A percentile compares a stretch with the other conserved stretches of the same genome.
Evolutionary conservation across 805 yeast species (phyloP).

Genomic region (Ogataea wickerhamii): DNA sequence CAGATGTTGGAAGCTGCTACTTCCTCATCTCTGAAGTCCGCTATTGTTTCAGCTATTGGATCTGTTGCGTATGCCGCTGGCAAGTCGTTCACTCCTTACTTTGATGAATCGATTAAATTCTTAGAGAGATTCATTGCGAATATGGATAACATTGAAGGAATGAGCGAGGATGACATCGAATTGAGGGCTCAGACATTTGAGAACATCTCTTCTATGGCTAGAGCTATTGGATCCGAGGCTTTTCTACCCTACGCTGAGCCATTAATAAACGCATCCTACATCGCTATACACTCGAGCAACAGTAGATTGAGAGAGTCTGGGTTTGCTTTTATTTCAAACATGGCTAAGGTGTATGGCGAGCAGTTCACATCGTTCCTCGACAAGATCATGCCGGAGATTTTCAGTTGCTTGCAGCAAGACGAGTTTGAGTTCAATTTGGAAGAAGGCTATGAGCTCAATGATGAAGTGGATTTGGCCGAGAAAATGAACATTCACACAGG

Average conservation of each 20-base stretch:
- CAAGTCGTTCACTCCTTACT: constrained; percentile 80
- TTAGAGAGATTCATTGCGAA: constrained; percentile 79
- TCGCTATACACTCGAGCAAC: constrained; percentile 70
- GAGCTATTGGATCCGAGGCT: constrained; percentile 91
- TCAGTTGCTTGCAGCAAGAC: constrained; percentile 78
- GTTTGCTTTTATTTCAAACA: constrained; percentile 84
- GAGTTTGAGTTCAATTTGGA: constrained; percentile 70
- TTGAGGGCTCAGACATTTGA: constrained; percentile 90
- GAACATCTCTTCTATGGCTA: constrained; percentile 89
- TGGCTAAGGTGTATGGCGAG: constrained; percentile 92
- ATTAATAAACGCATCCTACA: constrained; percentile 81
- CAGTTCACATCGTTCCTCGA: constrained; percentile 85
- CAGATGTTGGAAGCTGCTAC: constrained; percentile 75
- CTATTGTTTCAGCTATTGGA: constrained; percentile 92
- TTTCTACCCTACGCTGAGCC: constrained; percentile 86
- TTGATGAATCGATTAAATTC: constrained; percentile 72
- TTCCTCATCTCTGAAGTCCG: constrained; percentile 69
- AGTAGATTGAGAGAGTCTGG: constrained; percentile 92
- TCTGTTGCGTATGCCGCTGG: constrained; percentile 97
- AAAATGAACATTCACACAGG: constrained; percentile 89
- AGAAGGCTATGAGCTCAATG: constrained; percentile 47
- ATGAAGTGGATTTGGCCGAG: constrained; percentile 61
- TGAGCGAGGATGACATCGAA: constrained; percentile 86
- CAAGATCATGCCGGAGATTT: constrained; percentile 77
- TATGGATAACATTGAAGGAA: constrained; percentile 62